A percentile compares a stretch with the other conserved stretches of the same genome.
These are phyloP conservation scores for Dipodascus albidus DNA, from an alignment of 805 yeast species.

Conservation along the genomic window DNA sequence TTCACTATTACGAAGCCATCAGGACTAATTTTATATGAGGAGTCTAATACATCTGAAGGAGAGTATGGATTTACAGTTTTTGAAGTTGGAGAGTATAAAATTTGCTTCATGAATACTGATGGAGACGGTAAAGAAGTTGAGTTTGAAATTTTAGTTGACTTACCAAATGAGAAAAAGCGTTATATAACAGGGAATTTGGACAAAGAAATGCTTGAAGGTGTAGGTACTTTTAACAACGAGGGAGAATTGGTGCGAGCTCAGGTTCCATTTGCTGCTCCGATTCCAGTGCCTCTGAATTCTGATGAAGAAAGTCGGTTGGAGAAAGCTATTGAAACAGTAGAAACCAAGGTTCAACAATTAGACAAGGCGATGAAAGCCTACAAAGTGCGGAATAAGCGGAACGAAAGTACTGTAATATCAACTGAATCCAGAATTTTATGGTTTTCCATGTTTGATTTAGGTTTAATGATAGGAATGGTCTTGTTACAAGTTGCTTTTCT, in stretches of 20 bases:
- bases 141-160: conserved; percentile 43
- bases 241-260: background rate
- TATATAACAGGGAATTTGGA: background rate
- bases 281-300: background rate
- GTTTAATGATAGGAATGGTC: conserved; percentile 68
- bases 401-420: conserved; percentile 75
- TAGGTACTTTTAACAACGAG: background rate
- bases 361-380: conserved; percentile 51
- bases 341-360: conserved; percentile 13
- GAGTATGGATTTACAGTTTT: conserved; percentile 64
- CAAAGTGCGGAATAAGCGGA: conserved; percentile 82
- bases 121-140: conserved; percentile 60
- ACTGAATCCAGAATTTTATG: conserved; percentile 71
- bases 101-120: conserved; percentile 61
- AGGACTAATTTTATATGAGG: conserved; percentile 39
- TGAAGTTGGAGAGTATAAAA: conserved; percentile 66
- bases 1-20: conserved; percentile 46
- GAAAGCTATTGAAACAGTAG: background rate
- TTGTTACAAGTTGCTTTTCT: conserved; percentile 68
- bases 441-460: conserved; percentile 60
- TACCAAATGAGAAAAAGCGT: background rate
- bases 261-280: too few species aligned
- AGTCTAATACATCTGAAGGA: conserved; percentile 61
- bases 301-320: background rate
- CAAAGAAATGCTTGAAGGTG: background rate